Evolutionary conservation across 2,329 filamentous ascomycete species (phyloP), one percentile per base, ranked within the genome.

Genomic region (Calonectria pseudoturangicola): DNA sequence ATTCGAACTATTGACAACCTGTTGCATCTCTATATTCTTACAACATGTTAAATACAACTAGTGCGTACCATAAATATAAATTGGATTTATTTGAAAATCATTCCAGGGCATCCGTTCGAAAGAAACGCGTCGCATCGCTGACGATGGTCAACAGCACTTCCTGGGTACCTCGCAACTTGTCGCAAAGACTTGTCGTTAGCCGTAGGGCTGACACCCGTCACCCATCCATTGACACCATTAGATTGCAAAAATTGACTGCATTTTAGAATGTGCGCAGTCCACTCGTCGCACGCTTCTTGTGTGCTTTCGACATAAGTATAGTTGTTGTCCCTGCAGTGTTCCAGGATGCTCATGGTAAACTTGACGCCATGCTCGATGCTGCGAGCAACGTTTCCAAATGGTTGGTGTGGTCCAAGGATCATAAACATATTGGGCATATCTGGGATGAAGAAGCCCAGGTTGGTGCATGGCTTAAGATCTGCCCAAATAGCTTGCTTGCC

Each of bases 151-250:
- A 73, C 62, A 9, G 63, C 71, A 12, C 64, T 71, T 0, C 76
- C 76, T 2, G 74, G 74, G 4, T 78, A 77, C 7, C 76, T 51
- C 0, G 5, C 87, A 85, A 66, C 82, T 30, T 86, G 81, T 3
- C 85, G 83, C 41, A 89, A 82, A n/a, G 80, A 82, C 70, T 84
- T 85, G 45, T 85, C 82, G 77, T 88, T 88, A 25, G 89, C 77
- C 67, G 89, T 89, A 70, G 82, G 87, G 66, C 89, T 90, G 0
- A 90, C 86, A 1, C 88, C 88, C 27, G 88, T 90, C 86, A 89
- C 88, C 88, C 88, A 90, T 10, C 84, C 86, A 68, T 89, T 87
- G 1, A 79, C 63, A 18, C 77, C 75, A 13, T 73, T 79, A 0
- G 84, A 80, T 25, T 89, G 76, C 0, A 85, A 45, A 0, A 87